phyloP scores from a whole-genome alignment of 106 monocot species.

The Acorus calamus region DNA sequence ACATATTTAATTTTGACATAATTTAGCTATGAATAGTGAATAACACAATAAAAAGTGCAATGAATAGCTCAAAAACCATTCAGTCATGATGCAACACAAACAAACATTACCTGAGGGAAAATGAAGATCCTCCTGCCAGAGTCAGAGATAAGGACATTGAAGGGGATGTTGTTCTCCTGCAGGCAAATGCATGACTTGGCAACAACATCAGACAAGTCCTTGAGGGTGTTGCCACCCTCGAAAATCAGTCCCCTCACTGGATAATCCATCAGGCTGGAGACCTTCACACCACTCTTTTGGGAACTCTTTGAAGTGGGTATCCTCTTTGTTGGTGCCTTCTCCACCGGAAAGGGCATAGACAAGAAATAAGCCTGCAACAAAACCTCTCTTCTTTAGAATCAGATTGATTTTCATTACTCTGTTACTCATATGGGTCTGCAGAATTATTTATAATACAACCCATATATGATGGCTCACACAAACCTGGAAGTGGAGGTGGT shows the following conservation, averaged over 20 bases:
- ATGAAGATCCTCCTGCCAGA: slow-evolving; percentile 62
- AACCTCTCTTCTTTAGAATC: no score
- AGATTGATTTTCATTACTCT: no score
- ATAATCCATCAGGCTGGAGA: slow-evolving; percentile 54
- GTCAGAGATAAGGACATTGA: slow-evolving; percentile 77
- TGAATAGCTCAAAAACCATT: not conserved
- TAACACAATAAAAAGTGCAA: no score
- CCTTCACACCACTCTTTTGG: slow-evolving; percentile 31
- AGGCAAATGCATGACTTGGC: slow-evolving; percentile 66
- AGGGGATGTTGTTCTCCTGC: slow-evolving; percentile 78
- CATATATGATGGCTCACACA: no score
- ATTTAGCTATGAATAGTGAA: no score
- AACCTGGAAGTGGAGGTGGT: slow-evolving; percentile 78
- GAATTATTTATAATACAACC: no score
- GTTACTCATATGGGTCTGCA: no score
- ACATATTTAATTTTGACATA: no score
- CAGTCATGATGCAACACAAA: not conserved
- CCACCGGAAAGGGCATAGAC: slow-evolving; percentile 57
- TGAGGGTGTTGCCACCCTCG: slow-evolving; percentile 48
- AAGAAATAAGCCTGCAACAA: slow-evolving; percentile 58
- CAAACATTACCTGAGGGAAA: slow-evolving; percentile 68
- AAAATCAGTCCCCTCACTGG: slow-evolving; percentile 77
- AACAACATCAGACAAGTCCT: slow-evolving; percentile 53
- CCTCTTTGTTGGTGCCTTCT: slow-evolving; percentile 46
- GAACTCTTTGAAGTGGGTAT: slow-evolving; percentile 17